Conservation (phyloP, 768 basidiomycete genomes). For the Megacollybia marginata region DNA sequence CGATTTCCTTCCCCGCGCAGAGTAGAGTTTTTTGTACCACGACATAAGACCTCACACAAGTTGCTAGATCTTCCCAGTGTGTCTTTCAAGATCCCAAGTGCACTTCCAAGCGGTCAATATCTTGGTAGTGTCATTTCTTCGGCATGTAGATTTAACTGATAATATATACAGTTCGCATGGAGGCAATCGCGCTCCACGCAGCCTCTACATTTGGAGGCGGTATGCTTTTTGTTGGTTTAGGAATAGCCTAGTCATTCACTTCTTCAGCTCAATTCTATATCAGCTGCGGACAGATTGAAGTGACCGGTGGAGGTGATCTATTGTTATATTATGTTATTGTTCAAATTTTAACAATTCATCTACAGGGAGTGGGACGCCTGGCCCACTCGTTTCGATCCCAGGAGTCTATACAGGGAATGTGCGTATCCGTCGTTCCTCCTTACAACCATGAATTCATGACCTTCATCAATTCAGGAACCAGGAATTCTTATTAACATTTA, state of each 20-base stretch:
- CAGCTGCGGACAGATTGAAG: slow-evolving; percentile 32
- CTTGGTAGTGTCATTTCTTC: slow-evolving; percentile 2
- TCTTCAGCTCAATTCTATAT: slow-evolving; percentile 25
- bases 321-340: no score
- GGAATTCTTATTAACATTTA: slow-evolving; percentile 26
- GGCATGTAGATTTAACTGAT: neutral
- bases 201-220: slow-evolving; percentile 33
- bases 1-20: slow-evolving; percentile 38
- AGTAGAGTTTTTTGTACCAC: slow-evolving; percentile 16
- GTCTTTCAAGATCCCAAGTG: slow-evolving; percentile 29
- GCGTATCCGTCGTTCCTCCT: neutral
- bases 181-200: slow-evolving; percentile 35
- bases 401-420: slow-evolving; percentile 28
- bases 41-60: neutral
- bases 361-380: slow-evolving; percentile 20
- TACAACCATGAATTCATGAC: neutral
- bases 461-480: slow-evolving; percentile 5
- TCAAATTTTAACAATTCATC: no score
- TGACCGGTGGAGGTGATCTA: slow-evolving; percentile 27
- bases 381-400: slow-evolving; percentile 27
- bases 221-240: slow-evolving; percentile 12
- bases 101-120: slow-evolving; percentile 32
- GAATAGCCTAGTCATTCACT: neutral
- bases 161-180: slow-evolving; percentile 27
- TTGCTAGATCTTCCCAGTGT: slow-evolving; percentile 18